These are phyloP conservation scores for Pancytospora philotis DNA, from an alignment of 371 early-diverging fungal genomes.

Conservation along the genomic window DNA sequence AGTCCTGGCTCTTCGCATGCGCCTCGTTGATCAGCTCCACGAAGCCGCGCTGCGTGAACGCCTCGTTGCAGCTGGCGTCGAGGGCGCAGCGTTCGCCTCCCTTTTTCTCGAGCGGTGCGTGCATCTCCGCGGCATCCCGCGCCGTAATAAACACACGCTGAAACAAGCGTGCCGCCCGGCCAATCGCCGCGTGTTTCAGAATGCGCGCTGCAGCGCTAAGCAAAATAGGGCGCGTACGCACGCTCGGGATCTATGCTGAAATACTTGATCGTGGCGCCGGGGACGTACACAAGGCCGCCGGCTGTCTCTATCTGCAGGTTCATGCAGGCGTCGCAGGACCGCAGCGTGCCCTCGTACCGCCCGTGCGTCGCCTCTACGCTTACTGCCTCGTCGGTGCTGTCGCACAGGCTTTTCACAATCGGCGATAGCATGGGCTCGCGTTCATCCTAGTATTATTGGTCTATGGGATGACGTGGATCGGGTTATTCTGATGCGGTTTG, in stretches of 20 bases:
- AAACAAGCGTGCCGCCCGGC: no score
- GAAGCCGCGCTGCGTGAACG: constrained; percentile 59
- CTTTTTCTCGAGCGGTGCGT: constrained; percentile 48
- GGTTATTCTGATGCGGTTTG: no score
- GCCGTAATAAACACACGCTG: no score
- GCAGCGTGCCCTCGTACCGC: background rate
- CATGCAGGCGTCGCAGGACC: background rate
- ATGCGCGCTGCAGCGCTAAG: background rate
- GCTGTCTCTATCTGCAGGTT: background rate
- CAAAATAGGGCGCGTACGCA: background rate
- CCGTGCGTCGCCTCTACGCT: background rate
- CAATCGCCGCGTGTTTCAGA: no score
- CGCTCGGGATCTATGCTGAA: background rate
- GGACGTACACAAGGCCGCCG: background rate
- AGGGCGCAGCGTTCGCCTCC: constrained; percentile 46
- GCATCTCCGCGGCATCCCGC: no score
- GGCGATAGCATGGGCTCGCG: background rate
- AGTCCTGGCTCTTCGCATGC: constrained; percentile 43
- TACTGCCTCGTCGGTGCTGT: background rate
- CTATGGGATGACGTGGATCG: no score
- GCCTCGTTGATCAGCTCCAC: constrained; percentile 54
- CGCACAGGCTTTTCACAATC: background rate
- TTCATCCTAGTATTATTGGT: no score
- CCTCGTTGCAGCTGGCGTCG: constrained; percentile 52
- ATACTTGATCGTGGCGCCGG: background rate